Base-by-base conservation (phyloP, 768 basidiomycete species). In the Termitomyces sp. region DNA sequence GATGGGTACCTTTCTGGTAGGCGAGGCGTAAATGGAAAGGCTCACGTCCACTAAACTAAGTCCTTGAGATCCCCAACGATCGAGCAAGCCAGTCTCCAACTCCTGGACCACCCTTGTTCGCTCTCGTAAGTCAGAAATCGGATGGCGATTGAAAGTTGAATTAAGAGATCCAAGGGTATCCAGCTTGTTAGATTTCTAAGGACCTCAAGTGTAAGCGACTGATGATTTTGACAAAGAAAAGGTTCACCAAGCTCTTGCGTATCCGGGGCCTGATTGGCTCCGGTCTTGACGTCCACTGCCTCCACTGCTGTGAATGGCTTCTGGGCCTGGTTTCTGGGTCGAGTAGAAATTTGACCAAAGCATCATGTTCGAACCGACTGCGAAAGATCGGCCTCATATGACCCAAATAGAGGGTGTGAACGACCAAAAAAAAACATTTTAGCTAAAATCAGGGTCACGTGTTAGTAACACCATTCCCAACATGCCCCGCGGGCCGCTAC, bases 21-120 rank as follows among this genome's bases (percentile, higher is more conserved):
- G 14, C n/a, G 10, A 22, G 20, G 47, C 58, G 38, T 63, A 63
- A 4, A n/a, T 3, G 35, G 50, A 52, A 54, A 65, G 50, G 36
- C 64, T 60, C 30, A 54, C 56, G 13, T 61, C 58, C 22, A 35
- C 32, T 20, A 63, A 30, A 9, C 33, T 44, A 1, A 42, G 32
- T 16, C 44, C 28, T 22, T 20, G 22, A 6, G 26, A 10, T 9
- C 16, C 30, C 28, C 28, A 43, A 16, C 10, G 22, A 24, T n/a
- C 3, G 14, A 24, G 13, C 18, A 57, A 5, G 16, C 16, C 16
- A 1, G 20, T 22, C 0, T n/a, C 10, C 16, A 57, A 14, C 1
- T 49, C n/a, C 9, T 2, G 24, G 5, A 52, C 14, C 14, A 8
- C 20, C 20, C 8, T 18, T 28, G 26, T 5, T 52, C 18, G 35